Conservation (phyloP, 2,329 filamentous ascomycete species). For the Sphaceloma murrayae region DNA sequence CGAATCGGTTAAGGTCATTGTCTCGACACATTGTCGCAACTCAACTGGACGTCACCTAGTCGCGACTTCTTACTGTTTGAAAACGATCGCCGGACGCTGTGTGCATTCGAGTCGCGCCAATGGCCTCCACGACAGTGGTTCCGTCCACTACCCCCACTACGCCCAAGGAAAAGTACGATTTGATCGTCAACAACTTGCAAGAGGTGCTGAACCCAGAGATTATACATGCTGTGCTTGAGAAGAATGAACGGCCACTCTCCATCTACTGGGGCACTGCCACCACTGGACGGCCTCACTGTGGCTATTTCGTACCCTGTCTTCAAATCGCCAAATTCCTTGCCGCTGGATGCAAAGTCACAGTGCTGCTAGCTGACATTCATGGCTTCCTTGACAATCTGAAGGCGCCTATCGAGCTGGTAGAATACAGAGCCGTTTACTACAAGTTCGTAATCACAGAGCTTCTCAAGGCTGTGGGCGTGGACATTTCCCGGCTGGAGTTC, state of each 20-base stretch:
- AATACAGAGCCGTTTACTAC: constrained; percentile 77
- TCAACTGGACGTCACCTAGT: too few relatives aligned
- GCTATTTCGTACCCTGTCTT: constrained; percentile 79
- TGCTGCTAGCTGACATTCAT: constrained; percentile 42
- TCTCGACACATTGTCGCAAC: too few relatives aligned
- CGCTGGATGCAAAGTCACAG: constrained; percentile 62
- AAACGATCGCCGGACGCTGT: constrained; percentile 1
- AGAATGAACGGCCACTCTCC: constrained; percentile 60
- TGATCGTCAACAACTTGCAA: constrained; percentile 72
- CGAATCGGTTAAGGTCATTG: too few relatives aligned
- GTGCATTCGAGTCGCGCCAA: constrained; percentile 17
- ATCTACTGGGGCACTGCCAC: constrained; percentile 87
- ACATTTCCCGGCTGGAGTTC: constrained; percentile 70
- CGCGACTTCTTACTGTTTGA: too few relatives aligned
- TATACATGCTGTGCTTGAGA: constrained; percentile 60
- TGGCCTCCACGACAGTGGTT: constrained; percentile 16
- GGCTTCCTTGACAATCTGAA: constrained; percentile 55
- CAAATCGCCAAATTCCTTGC: constrained; percentile 83
- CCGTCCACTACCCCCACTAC: constrained; percentile 18
- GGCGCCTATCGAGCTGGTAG: constrained; percentile 78
- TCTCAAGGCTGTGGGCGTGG: constrained; percentile 67
- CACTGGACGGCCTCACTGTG: constrained; percentile 78
- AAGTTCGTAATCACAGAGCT: constrained; percentile 62
- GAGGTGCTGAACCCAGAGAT: constrained; percentile 80
- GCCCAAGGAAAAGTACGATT: constrained; percentile 53